Base-by-base conservation (phyloP, 768 basidiomycete genomes). In the Hypsizygus marmoreus region DNA sequence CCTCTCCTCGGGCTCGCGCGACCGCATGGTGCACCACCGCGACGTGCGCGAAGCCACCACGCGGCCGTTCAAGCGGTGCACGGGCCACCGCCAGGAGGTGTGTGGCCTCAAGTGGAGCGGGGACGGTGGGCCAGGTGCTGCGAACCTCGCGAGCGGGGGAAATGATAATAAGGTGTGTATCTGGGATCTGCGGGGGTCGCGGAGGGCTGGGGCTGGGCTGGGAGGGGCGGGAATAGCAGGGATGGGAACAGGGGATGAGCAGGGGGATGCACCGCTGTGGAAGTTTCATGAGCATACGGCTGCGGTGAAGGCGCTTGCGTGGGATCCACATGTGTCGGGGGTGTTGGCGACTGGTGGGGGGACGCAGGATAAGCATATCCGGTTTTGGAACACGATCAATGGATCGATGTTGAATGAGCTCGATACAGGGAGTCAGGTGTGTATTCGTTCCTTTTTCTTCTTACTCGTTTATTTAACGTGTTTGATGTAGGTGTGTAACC, bases 111-210 rank as follows among this genome's bases (percentile, higher is more conserved):
- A 90, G 47, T 99, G 95, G 95, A 93, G 86, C 59, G 73, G 77
- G 10, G 73, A 75, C 28, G 58, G 51, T 22, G 36, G 40, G 17
- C 45, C 10, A 24, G 61, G 54, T 0, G 58, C 64, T 0, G 84
- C 84, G 6, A 76, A 76, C 23, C 78, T 99, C 4, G 95, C 95
- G 3, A 92, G 88, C 54, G 95, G 95, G 2, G 95, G 95, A 0
- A 99, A 99, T 63, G 95, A 99, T 68, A 99, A 99, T 70, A 97
- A 97, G 70, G 90, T 99, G 13, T 93, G 91, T 57, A 93, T 99
- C 42, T 99, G 95, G 91, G 94, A 97, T 61, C 69, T 92, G 43
- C 76, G 89, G 45, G 88, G 86, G 7, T 51, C 54, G 17, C 51
- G 40, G 45, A 61, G 61, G 3, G 63, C 62, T 9, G 56, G 59